Base-by-base conservation (phyloP, 257 asterid species). In the Solanum habrochaites region DNA sequence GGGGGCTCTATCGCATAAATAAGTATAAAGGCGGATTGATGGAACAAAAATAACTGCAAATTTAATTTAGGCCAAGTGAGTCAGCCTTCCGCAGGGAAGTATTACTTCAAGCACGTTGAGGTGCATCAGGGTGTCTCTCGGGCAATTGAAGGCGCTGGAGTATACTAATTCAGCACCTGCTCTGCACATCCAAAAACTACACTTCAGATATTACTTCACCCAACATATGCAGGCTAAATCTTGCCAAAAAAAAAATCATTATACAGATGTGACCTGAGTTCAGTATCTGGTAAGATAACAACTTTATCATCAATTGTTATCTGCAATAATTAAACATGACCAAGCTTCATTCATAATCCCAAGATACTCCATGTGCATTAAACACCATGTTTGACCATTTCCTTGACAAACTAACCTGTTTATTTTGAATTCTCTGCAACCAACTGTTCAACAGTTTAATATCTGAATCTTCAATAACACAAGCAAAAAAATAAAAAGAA, bases 81-180 rank as follows among this genome's bases (percentile, higher is more conserved):
- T 89, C 86, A 89, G 95, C 99, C 99, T 89, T 97, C 98, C n/a
- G n/a, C n/a, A n/a, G n/a, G n/a, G n/a, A 71, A 92, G 91, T 21
- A 95, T 88, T 85, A 94, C 90, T 88, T 93, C 92, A 87, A 97
- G 90, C 90, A 87, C 85, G 93, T 92, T 92, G 88, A 6, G 99
- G 98, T 29, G 98, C 97, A 88, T 95, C 95, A 25, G 98, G 99
- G 91, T 97, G 91, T 97, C 99, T 91, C 90, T 91, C 98, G n/a
- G n/a, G n/a, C 99, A 97, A 11, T 98, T 98, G 98, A 88, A 93
- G 96, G 52, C 98, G 97, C n/a, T n/a, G n/a, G 98, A 91, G n/a
- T 97, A 97, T 83, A 90, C 91, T 35, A 95, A 90, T 82, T 92
- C 92, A 52, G 91, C 91, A 89, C 94, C 95, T 71, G 87, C 94